phyloP scores from a whole-genome alignment of 1,139 yeast species.

The Wickerhamomyces sp. region DNA sequence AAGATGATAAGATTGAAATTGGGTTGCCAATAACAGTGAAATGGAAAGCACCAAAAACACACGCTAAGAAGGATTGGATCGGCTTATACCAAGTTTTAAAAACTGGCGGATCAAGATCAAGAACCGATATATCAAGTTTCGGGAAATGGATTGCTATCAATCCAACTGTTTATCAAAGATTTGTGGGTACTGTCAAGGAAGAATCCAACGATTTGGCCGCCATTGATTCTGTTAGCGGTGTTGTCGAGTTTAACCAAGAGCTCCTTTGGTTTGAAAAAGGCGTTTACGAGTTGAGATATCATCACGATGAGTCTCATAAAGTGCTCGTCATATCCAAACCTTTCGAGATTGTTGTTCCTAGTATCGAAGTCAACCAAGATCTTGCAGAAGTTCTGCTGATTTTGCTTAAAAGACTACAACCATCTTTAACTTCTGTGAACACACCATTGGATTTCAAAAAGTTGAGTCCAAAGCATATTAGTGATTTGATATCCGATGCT shows the following conservation, averaged over 20 bases:
- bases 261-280: slow-evolving; percentile 67
- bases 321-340: slow-evolving; percentile 66
- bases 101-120: slow-evolving; percentile 52
- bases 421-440: slow-evolving; percentile 15
- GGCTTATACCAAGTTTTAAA: slow-evolving; percentile 68
- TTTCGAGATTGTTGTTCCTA: slow-evolving; percentile 53
- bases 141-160: slow-evolving; percentile 67
- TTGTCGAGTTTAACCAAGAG: slow-evolving; percentile 45
- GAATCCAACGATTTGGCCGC: slow-evolving; percentile 24
- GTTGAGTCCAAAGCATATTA: slow-evolving; percentile 23
- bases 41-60: slow-evolving; percentile 51
- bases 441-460: slow-evolving; percentile 19
- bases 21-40: slow-evolving; percentile 53
- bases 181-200: slow-evolving; percentile 13
- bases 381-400: slow-evolving; percentile 16
- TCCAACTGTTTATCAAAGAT: slow-evolving; percentile 25
- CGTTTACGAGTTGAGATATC: slow-evolving; percentile 72
- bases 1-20: slow-evolving; percentile 26
- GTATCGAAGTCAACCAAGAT: slow-evolving; percentile 34
- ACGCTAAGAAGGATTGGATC: slow-evolving; percentile 60
- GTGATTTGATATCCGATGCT: slow-evolving; percentile 21
- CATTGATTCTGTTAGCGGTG: slow-evolving; percentile 37
- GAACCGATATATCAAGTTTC: slow-evolving; percentile 57
- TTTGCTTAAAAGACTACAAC: slow-evolving; percentile 20
- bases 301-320: slow-evolving; percentile 63